Conservation (phyloP, 164 flowering plant species). For the Vitis amurensis region DNA sequence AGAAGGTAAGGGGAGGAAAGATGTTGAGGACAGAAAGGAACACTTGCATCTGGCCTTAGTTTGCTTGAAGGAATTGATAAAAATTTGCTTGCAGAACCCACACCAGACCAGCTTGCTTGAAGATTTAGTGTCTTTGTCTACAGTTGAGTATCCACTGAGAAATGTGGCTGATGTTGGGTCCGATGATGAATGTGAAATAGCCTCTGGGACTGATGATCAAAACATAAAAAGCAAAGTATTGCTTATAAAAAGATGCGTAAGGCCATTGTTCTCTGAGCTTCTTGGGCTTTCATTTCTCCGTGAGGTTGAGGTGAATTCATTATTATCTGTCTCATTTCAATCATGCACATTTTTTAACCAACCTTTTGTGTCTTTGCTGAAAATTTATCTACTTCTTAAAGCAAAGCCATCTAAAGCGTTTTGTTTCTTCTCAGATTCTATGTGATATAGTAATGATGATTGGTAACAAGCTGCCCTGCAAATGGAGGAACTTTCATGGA, state of each 20-base stretch:
- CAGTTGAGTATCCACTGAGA: constrained; percentile 17
- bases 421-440: constrained; percentile 43
- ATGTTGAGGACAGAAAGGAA: constrained; percentile 44
- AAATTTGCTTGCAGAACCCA: constrained; percentile 24
- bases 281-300: constrained; percentile 41
- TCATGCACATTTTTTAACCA: background rate
- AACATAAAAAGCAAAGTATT: constrained; percentile 30
- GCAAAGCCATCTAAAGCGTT: constrained; percentile 1
- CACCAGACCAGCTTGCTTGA: constrained; percentile 40
- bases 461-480: constrained; percentile 45
- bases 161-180: constrained; percentile 11
- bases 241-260: constrained; percentile 46
- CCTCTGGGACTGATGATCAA: constrained; percentile 37
- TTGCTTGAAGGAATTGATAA: constrained; percentile 66
- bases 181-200: constrained; percentile 30
- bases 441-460: constrained; percentile 55
- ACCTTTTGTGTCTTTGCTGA: background rate
- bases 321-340: background rate
- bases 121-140: constrained; percentile 42
- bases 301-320: constrained; percentile 60
- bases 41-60: constrained; percentile 45
- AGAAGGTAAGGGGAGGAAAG: constrained; percentile 46
- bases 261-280: constrained; percentile 63
- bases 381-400: background rate
- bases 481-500: constrained; percentile 50